Evolutionary conservation across 2,329 filamentous ascomycete species (phyloP).

Genomic region (Trichophaea hybrida): DNA sequence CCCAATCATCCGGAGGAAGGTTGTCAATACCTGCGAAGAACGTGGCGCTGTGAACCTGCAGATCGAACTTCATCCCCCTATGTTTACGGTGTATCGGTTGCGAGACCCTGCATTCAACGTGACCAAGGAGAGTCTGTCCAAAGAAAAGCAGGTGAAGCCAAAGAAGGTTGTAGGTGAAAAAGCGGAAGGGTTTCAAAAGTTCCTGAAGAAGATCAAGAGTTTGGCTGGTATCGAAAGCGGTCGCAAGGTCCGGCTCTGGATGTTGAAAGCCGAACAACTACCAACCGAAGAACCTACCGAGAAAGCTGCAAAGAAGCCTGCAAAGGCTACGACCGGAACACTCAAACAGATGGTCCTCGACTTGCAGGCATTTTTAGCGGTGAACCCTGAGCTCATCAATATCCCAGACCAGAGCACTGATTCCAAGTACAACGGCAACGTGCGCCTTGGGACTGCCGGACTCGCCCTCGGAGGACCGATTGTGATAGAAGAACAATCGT

Average conservation of each 20-base stretch:
- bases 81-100: conserved; percentile 73
- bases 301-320: conserved; percentile 34
- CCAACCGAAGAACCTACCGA: conserved; percentile 26
- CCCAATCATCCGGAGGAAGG: conserved; percentile 57
- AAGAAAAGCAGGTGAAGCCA: conserved; percentile 47
- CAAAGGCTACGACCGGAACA: conserved; percentile 32
- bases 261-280: conserved; percentile 33
- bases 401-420: conserved; percentile 57
- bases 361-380: conserved; percentile 45
- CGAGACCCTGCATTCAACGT: conserved; percentile 44
- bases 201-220: conserved; percentile 59
- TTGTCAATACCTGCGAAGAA: conserved; percentile 57
- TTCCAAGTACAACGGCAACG: conserved; percentile 60
- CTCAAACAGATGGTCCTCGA: conserved; percentile 44
- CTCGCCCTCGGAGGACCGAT: conserved; percentile 60
- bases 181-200: conserved; percentile 54
- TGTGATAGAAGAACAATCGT: conserved; percentile 67
- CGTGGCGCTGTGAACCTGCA: conserved; percentile 49
- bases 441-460: conserved; percentile 50
- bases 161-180: conserved; percentile 56
- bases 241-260: conserved; percentile 66
- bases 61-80: conserved; percentile 71
- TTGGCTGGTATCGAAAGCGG: conserved; percentile 50
- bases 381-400: conserved; percentile 48
- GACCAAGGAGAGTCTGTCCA: conserved; percentile 44